These are phyloP conservation scores for Zygosaccharomyces bisporus DNA, from an alignment of 805 yeast species.

Conservation along the genomic window DNA sequence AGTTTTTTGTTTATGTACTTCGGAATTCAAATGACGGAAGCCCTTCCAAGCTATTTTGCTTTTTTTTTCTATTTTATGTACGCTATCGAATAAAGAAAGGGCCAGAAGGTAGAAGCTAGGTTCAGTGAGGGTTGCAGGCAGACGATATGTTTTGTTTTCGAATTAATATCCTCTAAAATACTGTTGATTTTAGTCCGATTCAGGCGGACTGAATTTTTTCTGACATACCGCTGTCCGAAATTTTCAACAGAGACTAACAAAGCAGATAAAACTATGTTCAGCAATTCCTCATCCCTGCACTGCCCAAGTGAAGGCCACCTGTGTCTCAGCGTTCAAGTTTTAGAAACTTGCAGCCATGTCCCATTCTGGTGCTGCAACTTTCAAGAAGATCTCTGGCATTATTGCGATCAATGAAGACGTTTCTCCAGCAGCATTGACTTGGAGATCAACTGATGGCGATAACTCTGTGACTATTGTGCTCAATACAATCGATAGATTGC, in stretches of 20 bases:
- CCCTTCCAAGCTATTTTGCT: too few relatives aligned
- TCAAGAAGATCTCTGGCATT: constrained; percentile 54
- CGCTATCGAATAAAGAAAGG: too few relatives aligned
- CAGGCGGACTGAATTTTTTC: too few relatives aligned
- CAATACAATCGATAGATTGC: constrained; percentile 47
- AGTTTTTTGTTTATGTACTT: too few relatives aligned
- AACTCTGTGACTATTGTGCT: constrained; percentile 40
- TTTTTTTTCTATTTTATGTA: too few relatives aligned
- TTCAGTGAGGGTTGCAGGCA: too few relatives aligned
- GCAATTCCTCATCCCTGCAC: not conserved
- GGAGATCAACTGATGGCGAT: constrained; percentile 56
- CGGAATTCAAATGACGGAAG: too few relatives aligned
- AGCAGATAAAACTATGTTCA: too few relatives aligned
- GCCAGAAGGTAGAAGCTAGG: too few relatives aligned
- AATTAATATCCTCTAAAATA: too few relatives aligned
- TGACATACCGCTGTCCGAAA: not conserved
- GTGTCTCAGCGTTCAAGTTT: not conserved
- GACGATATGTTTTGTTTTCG: too few relatives aligned
- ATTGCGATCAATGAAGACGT: constrained; percentile 53
- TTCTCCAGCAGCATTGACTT: constrained; percentile 50
- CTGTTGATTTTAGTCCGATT: too few relatives aligned
- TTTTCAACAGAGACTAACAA: not conserved
- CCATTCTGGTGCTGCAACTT: constrained; percentile 51
- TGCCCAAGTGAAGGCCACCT: not conserved
- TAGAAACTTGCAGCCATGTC: constrained; percentile 31